Evolutionary conservation across 345 rosid genomes (phyloP), one percentile per base, ranked within the genome.

Genomic region (Jatropha curcas): DNA sequence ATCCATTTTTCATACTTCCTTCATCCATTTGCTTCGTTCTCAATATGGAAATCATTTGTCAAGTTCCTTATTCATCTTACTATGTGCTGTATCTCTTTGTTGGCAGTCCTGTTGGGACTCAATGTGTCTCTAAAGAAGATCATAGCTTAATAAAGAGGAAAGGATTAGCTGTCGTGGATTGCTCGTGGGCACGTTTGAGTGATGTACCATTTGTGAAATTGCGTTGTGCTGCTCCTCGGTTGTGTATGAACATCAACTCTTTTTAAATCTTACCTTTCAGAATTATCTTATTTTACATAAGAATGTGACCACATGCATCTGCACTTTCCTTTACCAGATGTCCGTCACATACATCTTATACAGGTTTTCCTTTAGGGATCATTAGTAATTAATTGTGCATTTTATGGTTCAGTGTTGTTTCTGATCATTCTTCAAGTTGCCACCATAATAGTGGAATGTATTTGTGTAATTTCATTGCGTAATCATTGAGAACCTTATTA

Each of bases 81-180:
- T 34, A 57, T 57, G 43, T 48, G 17, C 39, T 71, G 41, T 58
- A 25, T 70, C 51, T 60, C 73, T 74, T 46, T 62, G 14, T 71
- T 60, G 79, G 79, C 88, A 95, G 99, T 81, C 97, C 99, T 60
- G 96, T 91, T 56, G 98, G 99, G 70, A 88, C 69, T 74, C 92
- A 86, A 53, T 91, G 98, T 71, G 88, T 93, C 72, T 93, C 98
- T 51, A 91, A 79, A 82, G 98, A 93, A 86, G 99, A 95, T 77
- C 81, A 83, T 58, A 60, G 77, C 86, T 80, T 91, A 76, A 87
- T 92, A 60, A 81, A 88, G 80, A 86, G 92, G 72, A 93, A 79
- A 86, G 98, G 99, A 48, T 81, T 95, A 82, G 98, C 96, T 46
- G 99, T 95, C 33, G 98, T 95, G 66, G 99, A 95, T 83, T 95